Evolutionary conservation across 805 yeast species (phyloP).

Genomic region (Starmerella davenportii): DNA sequence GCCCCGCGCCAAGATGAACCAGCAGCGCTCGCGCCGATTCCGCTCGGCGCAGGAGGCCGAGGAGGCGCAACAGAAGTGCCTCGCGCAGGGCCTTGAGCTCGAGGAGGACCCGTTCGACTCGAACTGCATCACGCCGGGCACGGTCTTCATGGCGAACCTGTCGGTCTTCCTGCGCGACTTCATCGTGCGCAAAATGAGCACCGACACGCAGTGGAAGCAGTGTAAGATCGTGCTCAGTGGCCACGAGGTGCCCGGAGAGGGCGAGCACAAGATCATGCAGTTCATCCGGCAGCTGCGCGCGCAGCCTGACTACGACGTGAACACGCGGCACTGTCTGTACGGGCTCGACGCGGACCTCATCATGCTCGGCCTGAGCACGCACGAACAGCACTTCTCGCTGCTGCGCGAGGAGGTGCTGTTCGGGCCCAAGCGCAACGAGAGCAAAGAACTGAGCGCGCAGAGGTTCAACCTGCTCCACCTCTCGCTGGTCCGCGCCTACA

Average conservation of each 20-base stretch:
- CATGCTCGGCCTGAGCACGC: slow-evolving; percentile 89
- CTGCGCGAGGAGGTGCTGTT: slow-evolving; percentile 90
- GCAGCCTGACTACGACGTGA: slow-evolving; percentile 76
- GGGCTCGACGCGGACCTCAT: slow-evolving; percentile 97
- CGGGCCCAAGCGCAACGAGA: slow-evolving; percentile 32
- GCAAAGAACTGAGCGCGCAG: slow-evolving; percentile 48
- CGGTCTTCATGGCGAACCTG: slow-evolving; percentile 86
- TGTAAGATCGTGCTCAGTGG: slow-evolving; percentile 81
- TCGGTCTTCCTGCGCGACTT: slow-evolving; percentile 74
- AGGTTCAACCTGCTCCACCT: slow-evolving; percentile 69
- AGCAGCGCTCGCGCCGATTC: slow-evolving; percentile 85
- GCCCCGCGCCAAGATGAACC: slow-evolving; percentile 95
- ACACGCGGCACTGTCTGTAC: slow-evolving; percentile 87
- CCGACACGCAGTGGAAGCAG: slow-evolving; percentile 84
- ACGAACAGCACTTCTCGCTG: slow-evolving; percentile 89
- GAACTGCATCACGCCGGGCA: slow-evolving; percentile 95
- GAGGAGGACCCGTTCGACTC: slow-evolving; percentile 84
- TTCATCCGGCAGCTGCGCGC: slow-evolving; percentile 78
- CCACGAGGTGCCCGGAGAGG: slow-evolving; percentile 97
- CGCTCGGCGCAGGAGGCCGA: slow-evolving; percentile 81
- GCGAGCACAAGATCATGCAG: slow-evolving; percentile 96
- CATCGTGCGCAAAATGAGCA: slow-evolving; percentile 72
- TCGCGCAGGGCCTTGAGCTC: slow-evolving; percentile 51
- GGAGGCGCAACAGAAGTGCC: slow-evolving; percentile 21
- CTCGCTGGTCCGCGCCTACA: slow-evolving; percentile 74